Evolutionary conservation across 2,329 filamentous ascomycete genomes (phyloP).

Genomic region (Plenodomus lindquistii): DNA sequence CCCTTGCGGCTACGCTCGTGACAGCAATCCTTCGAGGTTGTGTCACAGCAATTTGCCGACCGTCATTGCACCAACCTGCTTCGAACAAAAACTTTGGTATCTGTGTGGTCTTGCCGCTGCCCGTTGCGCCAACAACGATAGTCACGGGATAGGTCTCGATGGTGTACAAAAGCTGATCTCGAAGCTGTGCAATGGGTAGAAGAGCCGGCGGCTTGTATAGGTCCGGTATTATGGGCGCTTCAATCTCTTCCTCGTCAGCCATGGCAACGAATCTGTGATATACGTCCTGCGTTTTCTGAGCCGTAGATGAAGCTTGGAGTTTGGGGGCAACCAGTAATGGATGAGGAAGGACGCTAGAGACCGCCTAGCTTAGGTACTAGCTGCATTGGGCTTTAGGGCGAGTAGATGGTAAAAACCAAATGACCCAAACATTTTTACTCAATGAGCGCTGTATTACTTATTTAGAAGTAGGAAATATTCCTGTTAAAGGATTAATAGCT

Average conservation of each 20-base stretch:
- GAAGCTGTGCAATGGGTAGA: conserved; percentile 84
- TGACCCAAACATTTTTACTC: too few relatives aligned
- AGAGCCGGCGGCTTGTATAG: conserved; percentile 83
- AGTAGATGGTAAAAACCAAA: too few relatives aligned
- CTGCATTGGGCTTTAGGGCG: background rate
- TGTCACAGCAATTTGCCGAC: conserved; percentile 83
- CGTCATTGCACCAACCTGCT: conserved; percentile 85
- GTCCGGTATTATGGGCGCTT: conserved; percentile 68
- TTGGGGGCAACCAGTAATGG: background rate
- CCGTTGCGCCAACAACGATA: conserved; percentile 90
- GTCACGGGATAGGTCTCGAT: conserved; percentile 84
- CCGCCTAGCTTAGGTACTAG: background rate
- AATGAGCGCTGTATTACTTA: too few relatives aligned
- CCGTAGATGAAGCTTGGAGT: background rate
- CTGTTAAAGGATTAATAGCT: too few relatives aligned
- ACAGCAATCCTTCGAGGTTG: conserved; percentile 53
- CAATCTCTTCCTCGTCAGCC: conserved; percentile 46
- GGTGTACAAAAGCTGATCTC: conserved; percentile 78
- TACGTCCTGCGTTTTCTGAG: background rate
- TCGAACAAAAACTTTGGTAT: conserved; percentile 88
- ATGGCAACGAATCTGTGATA: conserved; percentile 10
- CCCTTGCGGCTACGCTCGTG: conserved; percentile 51
- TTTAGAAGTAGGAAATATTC: too few relatives aligned
- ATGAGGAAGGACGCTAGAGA: background rate
- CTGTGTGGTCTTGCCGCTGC: conserved; percentile 87